Base-by-base conservation (phyloP, 352 stramenopile species). In the Thalassiosira allenii region DNA sequence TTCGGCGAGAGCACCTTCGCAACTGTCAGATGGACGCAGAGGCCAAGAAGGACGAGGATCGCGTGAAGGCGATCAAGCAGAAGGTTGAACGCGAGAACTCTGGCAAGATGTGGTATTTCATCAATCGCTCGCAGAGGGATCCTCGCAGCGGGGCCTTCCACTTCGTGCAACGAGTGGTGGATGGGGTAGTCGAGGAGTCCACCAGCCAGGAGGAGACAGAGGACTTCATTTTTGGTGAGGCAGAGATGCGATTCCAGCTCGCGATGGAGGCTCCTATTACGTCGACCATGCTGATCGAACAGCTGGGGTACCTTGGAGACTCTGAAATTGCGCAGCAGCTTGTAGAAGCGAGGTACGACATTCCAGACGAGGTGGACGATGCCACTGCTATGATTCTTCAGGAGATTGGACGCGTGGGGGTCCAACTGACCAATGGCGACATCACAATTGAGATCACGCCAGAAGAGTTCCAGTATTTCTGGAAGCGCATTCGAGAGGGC, bases 21-120 rank as follows among this genome's bases (percentile, higher is more conserved):
- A n/a, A n/a, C n/a, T n/a, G n/a, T n/a, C n/a, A n/a, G n/a, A n/a
- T n/a, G n/a, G n/a, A 59, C 32, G 20, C 25, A 32, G 20, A n/a
- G 20, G 37, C 4, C 51, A 59, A 29, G 20, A 29, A 25, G 25
- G 37, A 56, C n/a, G 29, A 17, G 47, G 4, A 20, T 22, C 56
- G 56, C 40, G 56, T 37, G 34, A 69, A 57, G 59, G 17, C 22
- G 4, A 72, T 72, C 3, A 22, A 61, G 32, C 4, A 3, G 2
- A 56, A 6, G 3, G 3, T 41, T 3, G 11, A 27, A 5, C 43
- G 29, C 2, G 62, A 73, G 32, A 25, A 1, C n/a, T 2, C 1
- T n/a, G 52, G 51, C 1, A 74, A 74, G 64, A 74, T 74, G 64
- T 74, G 64, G 64, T 74, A 43, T 12, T 43, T 56, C 34, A 74